Evolutionary conservation across 2,329 filamentous ascomycete genomes (phyloP).

Genomic region (Magnaporthales sp.): DNA sequence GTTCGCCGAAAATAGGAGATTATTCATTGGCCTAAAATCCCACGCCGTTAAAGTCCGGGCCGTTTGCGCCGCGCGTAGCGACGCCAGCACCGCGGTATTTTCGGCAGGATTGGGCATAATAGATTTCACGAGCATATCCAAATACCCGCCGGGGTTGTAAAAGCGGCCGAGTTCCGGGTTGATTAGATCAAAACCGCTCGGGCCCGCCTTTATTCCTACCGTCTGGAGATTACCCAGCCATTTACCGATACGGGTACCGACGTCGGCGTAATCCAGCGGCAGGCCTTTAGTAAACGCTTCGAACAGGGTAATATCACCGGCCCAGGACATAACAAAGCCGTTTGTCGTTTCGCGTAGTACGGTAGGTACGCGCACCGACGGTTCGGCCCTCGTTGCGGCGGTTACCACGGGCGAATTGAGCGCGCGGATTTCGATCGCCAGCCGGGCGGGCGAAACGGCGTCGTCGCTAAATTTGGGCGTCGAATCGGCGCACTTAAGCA

Average conservation of each 20-base stretch:
- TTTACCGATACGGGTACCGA: background rate
- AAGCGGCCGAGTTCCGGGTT: background rate
- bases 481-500: background rate
- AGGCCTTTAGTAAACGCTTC: background rate
- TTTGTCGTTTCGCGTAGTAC: background rate
- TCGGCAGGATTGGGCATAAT: background rate
- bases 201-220: background rate
- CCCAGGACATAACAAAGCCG: background rate
- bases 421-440: background rate
- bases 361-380: background rate
- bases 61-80: background rate
- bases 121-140: background rate
- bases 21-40: background rate
- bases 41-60: background rate
- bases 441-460: background rate
- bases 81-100: background rate
- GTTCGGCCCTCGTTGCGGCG: background rate
- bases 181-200: background rate
- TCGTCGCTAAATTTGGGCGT: background rate
- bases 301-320: background rate
- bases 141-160: background rate
- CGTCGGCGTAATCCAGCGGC: background rate
- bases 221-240: background rate
- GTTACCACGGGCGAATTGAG: background rate
- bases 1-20: background rate